Base-by-base conservation (phyloP, 2,329 filamentous ascomycete species). In the Fusarium proliferatum region DNA sequence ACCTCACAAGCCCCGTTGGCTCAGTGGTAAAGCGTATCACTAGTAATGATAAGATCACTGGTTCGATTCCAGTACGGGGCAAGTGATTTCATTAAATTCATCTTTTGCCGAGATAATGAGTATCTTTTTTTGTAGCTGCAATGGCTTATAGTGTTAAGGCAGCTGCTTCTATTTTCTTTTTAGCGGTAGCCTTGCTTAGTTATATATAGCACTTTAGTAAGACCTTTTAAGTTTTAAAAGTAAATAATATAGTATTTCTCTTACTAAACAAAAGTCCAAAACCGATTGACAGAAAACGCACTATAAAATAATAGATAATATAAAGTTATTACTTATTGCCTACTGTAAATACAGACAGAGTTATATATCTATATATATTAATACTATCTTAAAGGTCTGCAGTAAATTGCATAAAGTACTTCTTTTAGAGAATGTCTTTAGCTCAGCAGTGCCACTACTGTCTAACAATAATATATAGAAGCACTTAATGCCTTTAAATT, bases 21-120 rank as follows among this genome's bases (percentile, higher is more conserved):
- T 75, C 51, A 75, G 73, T 75, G 73, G 73, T 76, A 75, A 71
- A 75, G 73, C 73, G 73, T 73, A 75, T 75, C 72, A 75, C 73
- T 75, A 75, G 73, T 74, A 74, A 73, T 73, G 71, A 73, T 71
- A 73, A 73, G 70, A 73, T 73, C 71, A 73, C 62, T 73, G 71
- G 71, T 73, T 73, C 71, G 71, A 73, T 73, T 73, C 71, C 71
- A 73, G 62, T 73, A 73, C 70, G 71, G 67, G 71, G 71, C 71
- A 73, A 16, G 55, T 72, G 51, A 53, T 72, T 57, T 13, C 23
- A 2, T 0, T 0, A 17, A 0, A 0, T 9, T 12, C 2, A 30
- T 16, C 23, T 67, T 61, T 68, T 62, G 21, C n/a, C 13, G 12
- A 28, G 2, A 7, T 28, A 28, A 28, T 28, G 2, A 28, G 26